These are phyloP conservation scores for Poa pratensis DNA, from an alignment of 176 grass and related monocot species.

Conservation along the genomic window DNA sequence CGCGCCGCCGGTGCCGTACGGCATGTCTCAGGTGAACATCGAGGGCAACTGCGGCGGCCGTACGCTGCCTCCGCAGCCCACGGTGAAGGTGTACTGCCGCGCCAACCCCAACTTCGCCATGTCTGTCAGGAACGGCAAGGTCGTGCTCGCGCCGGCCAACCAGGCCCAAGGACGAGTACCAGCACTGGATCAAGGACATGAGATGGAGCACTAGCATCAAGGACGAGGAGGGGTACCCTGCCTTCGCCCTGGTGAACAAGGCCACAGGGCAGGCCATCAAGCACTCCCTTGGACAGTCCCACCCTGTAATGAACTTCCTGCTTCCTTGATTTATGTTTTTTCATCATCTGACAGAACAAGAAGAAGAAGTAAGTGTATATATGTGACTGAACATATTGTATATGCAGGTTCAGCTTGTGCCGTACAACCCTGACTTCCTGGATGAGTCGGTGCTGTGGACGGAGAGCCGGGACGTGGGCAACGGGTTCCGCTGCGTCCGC, in stretches of 20 bases:
- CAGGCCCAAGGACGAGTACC: slow-evolving; percentile 74
- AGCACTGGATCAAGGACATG: slow-evolving; percentile 99
- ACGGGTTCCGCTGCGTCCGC: slow-evolving; percentile 61
- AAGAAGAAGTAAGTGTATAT: no score
- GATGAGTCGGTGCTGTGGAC: slow-evolving; percentile 88
- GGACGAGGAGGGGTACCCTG: slow-evolving; percentile 86
- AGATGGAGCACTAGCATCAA: slow-evolving; percentile 65
- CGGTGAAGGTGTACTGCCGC: slow-evolving; percentile 73
- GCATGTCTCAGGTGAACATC: slow-evolving; percentile 65
- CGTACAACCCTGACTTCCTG: slow-evolving; percentile 59
- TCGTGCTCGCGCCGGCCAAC: slow-evolving; percentile 67
- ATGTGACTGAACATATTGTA: no score
- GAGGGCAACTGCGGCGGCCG: slow-evolving; percentile 46
- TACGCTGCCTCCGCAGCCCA: slow-evolving; percentile 58
- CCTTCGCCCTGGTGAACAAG: slow-evolving; percentile 85
- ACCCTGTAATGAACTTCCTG: no score
- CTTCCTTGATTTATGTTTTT: no score
- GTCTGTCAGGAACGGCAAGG: slow-evolving; percentile 49
- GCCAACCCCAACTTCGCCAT: slow-evolving; percentile 70
- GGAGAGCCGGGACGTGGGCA: slow-evolving; percentile 70
- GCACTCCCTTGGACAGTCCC: slow-evolving; percentile 65
- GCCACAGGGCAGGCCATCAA: slow-evolving; percentile 77
- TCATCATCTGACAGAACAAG: no score
- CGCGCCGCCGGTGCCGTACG: slow-evolving; percentile 52
- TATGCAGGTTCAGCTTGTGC: slow-evolving; percentile 59